Evolutionary conservation across 2,329 filamentous ascomycete genomes (phyloP), one percentile per base, ranked within the genome.

Genomic region (Colletotrichum camelliae): DNA sequence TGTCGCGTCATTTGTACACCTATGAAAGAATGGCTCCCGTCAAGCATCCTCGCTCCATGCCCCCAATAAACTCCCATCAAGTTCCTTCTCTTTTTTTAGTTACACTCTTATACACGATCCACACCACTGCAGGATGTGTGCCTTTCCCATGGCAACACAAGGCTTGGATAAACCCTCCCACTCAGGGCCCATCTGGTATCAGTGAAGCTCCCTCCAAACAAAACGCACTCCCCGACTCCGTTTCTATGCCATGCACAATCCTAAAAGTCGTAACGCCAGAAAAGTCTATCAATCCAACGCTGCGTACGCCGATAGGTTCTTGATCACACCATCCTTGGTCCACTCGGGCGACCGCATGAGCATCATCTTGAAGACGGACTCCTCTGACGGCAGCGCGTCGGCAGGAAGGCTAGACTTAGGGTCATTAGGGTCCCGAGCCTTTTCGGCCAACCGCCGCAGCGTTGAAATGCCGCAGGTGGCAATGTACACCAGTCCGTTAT

Each of bases 371-470:
- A 96, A 88, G 48, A 96, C 85, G 77, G 88, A 91, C 75, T 95
- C 93, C 76, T 90, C 91, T 31, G 91, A 90, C 4, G 94, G 94
- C 65, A 96, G 83, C 13, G 93, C 89, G 64, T 90, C 89, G 2
- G 90, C 86, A 8, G 93, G 92, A 73, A 94, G 86, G 39, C 87
- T 86, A 10, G 84, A 85, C 7, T 81, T 82, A 13, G 88, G 83
- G 69, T 90, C 86, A 76, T 87, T 89, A n/a, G 86, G 89, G 82
- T 91, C 93, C 80, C 83, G 88, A 39, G 88, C 91, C 84, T 94
- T 95, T 81, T 96, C 93, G 4, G 91, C 89, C 29, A 96, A 83
- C 75, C 90, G 90, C 77, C 91, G 90, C n/a, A 96, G 84, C 69
- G 95, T 89, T 12, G 91, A 91, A 62, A 95, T 87, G 3, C 93